phyloP scores from a whole-genome alignment of 306 rosid species.

The Mimosa bimucronata region DNA sequence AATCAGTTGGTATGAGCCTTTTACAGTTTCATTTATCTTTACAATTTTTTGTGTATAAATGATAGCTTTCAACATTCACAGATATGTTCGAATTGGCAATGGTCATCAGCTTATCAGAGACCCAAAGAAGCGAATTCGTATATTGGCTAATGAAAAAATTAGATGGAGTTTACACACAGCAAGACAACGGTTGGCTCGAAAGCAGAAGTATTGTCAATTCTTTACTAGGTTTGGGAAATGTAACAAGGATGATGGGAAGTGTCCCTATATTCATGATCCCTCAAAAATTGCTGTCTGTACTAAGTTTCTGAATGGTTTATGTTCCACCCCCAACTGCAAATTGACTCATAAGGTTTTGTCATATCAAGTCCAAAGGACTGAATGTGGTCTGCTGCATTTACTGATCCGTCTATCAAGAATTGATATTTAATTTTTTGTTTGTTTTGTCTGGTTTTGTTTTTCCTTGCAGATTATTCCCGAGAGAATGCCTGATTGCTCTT shows the following conservation, averaged over 20 bases:
- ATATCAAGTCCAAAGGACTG: constrained; percentile 40
- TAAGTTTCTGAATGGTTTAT: constrained; percentile 88
- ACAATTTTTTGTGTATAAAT: constrained; percentile 10
- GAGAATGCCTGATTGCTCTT: constrained; percentile 97
- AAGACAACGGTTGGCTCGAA: constrained; percentile 86
- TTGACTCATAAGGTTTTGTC: constrained; percentile 91
- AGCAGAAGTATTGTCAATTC: constrained; percentile 88
- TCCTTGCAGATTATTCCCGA: constrained; percentile 84
- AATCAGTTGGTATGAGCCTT: constrained; percentile 23
- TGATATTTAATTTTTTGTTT: constrained; percentile 16
- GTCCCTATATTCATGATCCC: constrained; percentile 91
- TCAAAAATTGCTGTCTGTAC: constrained; percentile 98
- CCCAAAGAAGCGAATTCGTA: constrained; percentile 88
- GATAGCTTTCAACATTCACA: constrained; percentile 44
- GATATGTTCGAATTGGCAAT: constrained; percentile 89
- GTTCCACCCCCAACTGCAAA: constrained; percentile 85
- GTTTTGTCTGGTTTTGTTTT: constrained; percentile 33
- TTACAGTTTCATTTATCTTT: constrained; percentile 23
- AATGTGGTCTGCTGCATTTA: constrained; percentile 39
- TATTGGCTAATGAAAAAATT: constrained; percentile 91
- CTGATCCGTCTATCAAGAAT: constrained; percentile 30
- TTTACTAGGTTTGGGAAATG: constrained; percentile 95
- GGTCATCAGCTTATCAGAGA: constrained; percentile 91
- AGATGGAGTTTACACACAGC: constrained; percentile 99
- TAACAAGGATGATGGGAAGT: constrained; percentile 87